Evolutionary conservation across 2,329 filamentous ascomycete genomes (phyloP).

Genomic region (Rasamsonia emersonii): DNA sequence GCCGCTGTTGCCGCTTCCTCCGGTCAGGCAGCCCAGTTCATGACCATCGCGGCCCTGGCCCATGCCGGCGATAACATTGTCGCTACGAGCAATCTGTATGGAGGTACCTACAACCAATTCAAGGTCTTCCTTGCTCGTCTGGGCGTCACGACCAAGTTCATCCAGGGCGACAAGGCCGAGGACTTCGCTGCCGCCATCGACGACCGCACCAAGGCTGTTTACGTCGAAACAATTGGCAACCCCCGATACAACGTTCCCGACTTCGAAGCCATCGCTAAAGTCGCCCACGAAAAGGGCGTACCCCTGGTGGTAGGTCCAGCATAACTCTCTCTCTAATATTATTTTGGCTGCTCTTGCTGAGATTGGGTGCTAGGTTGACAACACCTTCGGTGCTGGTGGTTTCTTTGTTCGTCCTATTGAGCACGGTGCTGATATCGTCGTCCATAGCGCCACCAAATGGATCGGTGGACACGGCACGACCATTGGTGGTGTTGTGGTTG

Average conservation of each 20-base stretch:
- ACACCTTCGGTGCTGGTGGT: conserved; percentile 89
- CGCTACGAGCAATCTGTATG: conserved; percentile 82
- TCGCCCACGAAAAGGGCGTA: conserved; percentile 63
- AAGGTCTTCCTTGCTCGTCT: conserved; percentile 84
- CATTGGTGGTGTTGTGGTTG: conserved; percentile 75
- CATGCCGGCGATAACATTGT: conserved; percentile 88
- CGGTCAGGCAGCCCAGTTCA: conserved; percentile 87
- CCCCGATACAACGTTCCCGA: conserved; percentile 89
- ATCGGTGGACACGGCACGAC: conserved; percentile 94
- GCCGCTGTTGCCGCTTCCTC: conserved; percentile 78
- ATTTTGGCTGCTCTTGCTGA: conserved; percentile 2
- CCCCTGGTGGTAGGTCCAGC: conserved; percentile 48
- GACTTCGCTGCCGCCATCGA: conserved; percentile 79
- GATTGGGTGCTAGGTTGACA: conserved; percentile 63
- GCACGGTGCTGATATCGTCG: conserved; percentile 86
- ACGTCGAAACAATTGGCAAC: conserved; percentile 88
- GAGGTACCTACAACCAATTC: conserved; percentile 95
- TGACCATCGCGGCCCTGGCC: conserved; percentile 76
- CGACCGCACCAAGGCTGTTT: conserved; percentile 86
- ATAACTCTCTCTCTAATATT: conserved; percentile 4
- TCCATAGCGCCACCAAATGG: conserved; percentile 95
- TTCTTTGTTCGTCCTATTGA: conserved; percentile 82
- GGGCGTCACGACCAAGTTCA: conserved; percentile 81
- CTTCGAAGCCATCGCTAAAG: conserved; percentile 74
- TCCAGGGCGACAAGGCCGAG: conserved; percentile 68